Evolutionary conservation across 164 flowering plant species (phyloP).

Genomic region (Umbilicus rupestris): DNA sequence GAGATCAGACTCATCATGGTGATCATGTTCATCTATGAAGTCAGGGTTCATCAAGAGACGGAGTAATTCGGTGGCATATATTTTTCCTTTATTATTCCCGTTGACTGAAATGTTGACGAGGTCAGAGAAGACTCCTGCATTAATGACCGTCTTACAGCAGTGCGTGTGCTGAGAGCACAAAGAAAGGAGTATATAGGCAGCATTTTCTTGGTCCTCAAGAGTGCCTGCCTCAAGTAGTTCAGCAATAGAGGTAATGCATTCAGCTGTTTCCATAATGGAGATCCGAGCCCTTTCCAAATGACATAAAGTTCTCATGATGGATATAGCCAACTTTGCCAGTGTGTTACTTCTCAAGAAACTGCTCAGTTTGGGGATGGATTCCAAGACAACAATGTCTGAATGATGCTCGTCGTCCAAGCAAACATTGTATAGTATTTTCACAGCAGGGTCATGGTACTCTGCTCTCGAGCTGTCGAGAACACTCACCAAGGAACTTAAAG

Average conservation of each 20-base stretch:
- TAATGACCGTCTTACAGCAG: conserved; percentile 55
- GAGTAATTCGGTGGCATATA: conserved; percentile 49
- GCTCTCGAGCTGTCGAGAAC: conserved; percentile 28
- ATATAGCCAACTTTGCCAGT: conserved; percentile 32
- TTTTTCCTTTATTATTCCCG: conserved; percentile 51
- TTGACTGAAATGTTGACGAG: conserved; percentile 39
- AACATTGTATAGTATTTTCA: conserved; percentile 41
- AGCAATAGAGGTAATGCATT: conserved; percentile 52
- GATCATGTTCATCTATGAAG: conserved; percentile 17
- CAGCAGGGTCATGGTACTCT: conserved; percentile 29
- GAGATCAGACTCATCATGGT: conserved; percentile 11
- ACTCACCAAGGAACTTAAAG: conserved; percentile 33
- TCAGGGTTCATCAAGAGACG: conserved; percentile 35
- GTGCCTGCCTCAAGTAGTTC: conserved; percentile 47
- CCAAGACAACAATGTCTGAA: conserved; percentile 24
- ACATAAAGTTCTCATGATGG: conserved; percentile 43
- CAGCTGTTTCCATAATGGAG: conserved; percentile 41
- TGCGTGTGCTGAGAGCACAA: conserved; percentile 49
- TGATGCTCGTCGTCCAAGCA: conserved; percentile 28
- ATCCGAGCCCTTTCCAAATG: conserved; percentile 34
- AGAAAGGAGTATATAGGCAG: conserved; percentile 45
- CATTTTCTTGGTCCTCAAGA: conserved; percentile 58
- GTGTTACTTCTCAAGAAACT: conserved; percentile 31
- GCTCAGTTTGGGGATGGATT: conserved; percentile 37
- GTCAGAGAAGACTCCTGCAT: conserved; percentile 55